A percentile compares a stretch with the other conserved stretches of the same genome.
Evolutionary conservation across 2,329 filamentous ascomycete genomes (phyloP).

Genomic region (Calonectria leucothoes): DNA sequence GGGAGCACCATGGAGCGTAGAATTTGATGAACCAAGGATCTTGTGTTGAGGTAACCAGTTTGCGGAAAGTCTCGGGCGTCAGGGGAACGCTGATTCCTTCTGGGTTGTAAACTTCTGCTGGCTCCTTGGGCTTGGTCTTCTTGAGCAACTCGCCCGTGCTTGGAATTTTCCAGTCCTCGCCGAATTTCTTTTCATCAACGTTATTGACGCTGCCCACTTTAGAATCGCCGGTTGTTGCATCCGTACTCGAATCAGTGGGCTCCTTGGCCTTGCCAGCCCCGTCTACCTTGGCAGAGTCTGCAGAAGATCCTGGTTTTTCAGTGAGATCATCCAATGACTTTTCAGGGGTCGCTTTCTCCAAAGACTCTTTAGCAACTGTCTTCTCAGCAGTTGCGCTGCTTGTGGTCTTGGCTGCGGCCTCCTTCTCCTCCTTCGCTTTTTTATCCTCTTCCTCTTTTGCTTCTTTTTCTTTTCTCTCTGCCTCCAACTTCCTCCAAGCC

Average conservation of each 20-base stretch:
- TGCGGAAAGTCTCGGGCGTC: slow-evolving; percentile 87
- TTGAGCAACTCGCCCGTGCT: slow-evolving; percentile 45
- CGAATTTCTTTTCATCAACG: slow-evolving; percentile 40
- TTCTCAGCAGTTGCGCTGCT: slow-evolving; percentile 32
- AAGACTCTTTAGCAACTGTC: slow-evolving; percentile 25
- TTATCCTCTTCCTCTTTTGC: slow-evolving; percentile 36
- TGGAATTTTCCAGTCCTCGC: slow-evolving; percentile 44
- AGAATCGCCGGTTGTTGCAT: slow-evolving; percentile 34
- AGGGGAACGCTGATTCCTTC: slow-evolving; percentile 80
- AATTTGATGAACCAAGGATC: slow-evolving; percentile 99
- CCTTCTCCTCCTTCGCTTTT: slow-evolving; percentile 5
- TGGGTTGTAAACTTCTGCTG: slow-evolving; percentile 72
- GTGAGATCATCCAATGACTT: slow-evolving; percentile 35
- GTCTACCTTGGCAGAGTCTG: slow-evolving; percentile 38
- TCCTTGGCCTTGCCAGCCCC: slow-evolving; percentile 39
- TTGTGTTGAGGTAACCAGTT: slow-evolving; percentile 83
- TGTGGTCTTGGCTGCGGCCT: slow-evolving; percentile 30
- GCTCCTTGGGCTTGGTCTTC: slow-evolving; percentile 59
- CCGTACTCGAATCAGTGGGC: slow-evolving; percentile 30
- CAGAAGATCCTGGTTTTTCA: slow-evolving; percentile 49
- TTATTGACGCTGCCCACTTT: slow-evolving; percentile 35
- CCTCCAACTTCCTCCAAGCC: slow-evolving; percentile 50
- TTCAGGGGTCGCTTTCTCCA: slow-evolving; percentile 22
- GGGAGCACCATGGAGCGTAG: slow-evolving; percentile 96
- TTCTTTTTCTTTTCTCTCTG: slow-evolving; percentile 14